phyloP scores from a whole-genome alignment of 1,139 yeast genomes.

The Candida mesenterica region DNA sequence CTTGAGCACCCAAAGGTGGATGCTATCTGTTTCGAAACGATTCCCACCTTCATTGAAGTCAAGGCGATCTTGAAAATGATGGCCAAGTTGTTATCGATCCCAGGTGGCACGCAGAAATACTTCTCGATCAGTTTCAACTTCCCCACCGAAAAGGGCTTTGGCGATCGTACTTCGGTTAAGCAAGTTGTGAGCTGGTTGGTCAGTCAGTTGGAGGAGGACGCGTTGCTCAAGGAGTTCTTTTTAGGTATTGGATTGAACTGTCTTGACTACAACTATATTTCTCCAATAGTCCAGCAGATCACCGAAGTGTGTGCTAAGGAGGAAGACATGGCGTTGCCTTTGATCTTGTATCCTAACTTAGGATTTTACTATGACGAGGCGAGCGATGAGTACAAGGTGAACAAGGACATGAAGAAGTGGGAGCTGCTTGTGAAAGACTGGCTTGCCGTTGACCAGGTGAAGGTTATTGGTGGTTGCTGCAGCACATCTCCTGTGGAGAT shows the following conservation, averaged over 20 bases:
- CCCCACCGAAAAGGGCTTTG: slow-evolving; percentile 21
- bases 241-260: slow-evolving; percentile 44
- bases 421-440: slow-evolving; percentile 29
- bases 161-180: slow-evolving; percentile 33
- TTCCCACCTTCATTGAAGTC: slow-evolving; percentile 56
- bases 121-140: slow-evolving; percentile 33
- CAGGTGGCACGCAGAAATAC: slow-evolving; percentile 18
- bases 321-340: slow-evolving; percentile 19
- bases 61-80: slow-evolving; percentile 29
- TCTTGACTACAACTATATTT: slow-evolving; percentile 26
- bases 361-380: slow-evolving; percentile 50
- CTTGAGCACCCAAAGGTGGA: slow-evolving; percentile 41
- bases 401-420: slow-evolving; percentile 28
- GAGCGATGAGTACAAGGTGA: slow-evolving; percentile 16
- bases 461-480: slow-evolving; percentile 59
- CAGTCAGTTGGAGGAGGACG: slow-evolving; percentile 12
- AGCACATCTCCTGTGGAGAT: slow-evolving; percentile 52
- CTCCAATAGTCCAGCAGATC: slow-evolving; percentile 19
- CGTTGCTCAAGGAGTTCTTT: slow-evolving; percentile 15
- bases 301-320: slow-evolving; percentile 15
- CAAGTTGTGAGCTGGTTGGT: slow-evolving; percentile 21
- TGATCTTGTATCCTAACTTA: slow-evolving; percentile 55
- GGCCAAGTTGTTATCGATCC: slow-evolving; percentile 12
- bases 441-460: slow-evolving; percentile 29
- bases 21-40: slow-evolving; percentile 61